Base-by-base conservation (phyloP, 169 alveolate species). In the Plasmodium knowlesi region DNA sequence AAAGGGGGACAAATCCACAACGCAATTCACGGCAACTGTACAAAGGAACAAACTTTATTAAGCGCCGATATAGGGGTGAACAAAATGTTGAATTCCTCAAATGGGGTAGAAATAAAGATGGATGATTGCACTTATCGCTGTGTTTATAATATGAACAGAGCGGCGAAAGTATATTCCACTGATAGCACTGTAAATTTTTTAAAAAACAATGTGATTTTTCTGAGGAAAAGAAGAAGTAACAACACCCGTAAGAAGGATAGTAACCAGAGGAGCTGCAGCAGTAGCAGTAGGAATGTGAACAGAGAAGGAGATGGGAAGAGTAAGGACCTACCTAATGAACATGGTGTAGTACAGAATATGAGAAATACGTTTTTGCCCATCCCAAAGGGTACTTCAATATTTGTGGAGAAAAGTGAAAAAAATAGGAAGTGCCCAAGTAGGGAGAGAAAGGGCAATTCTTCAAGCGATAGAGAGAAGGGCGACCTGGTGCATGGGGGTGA, bases 141-240 rank as follows among this genome's bases (percentile, higher is more conserved):
- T 9, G 54, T 19, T 14, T 12, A 53, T 82, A 16, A 19, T 10
- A 32, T 30, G 25, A 82, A 22, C 70, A 54, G 54, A 22, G 70
- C 19, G 5, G 57, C 67, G 41, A 57, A 82, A 19, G 16, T 46
- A 4, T 14, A 30, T 50, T 28, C 89, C n/a, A 82, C 12, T 16
- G 28, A 0, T 9, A 82, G 61, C 43, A 25, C 76, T 3, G 32
- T 50, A 54, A 82, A 82, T 57, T 30, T 82, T 28, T 22, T 25
- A 50, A 82, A 57, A 28, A 54, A 53, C 71, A 57, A 53, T 50
- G 41, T 57, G 6, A 82, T 82, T 0, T 53, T 53, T 53, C 16
- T 28, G 50, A 46, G 71, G 70, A 82, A 82, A 32, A 82, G 78
- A 82, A 82, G 41, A 57, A 19, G 72, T 54, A 82, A 82, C 41